Conservation (phyloP, 2,329 filamentous ascomycete genomes). For the Arthrobotrys sphaeroides region DNA sequence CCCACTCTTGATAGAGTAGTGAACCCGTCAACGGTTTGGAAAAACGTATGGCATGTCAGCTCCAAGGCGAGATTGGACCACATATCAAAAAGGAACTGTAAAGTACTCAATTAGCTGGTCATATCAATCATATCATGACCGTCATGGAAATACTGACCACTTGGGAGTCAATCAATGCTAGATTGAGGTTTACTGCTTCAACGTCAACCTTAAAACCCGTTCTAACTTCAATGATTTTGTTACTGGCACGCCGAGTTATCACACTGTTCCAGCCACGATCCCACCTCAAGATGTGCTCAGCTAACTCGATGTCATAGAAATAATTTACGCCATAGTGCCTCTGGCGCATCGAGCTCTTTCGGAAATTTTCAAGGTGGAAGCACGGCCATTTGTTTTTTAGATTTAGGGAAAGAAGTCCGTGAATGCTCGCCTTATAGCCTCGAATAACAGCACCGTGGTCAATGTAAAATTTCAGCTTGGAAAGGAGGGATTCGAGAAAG, state of each 20-base stretch:
- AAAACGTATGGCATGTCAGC: slow-evolving; percentile 71
- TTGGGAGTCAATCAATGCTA: slow-evolving; percentile 92
- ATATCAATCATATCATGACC: background rate
- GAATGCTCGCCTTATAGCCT: slow-evolving; percentile 86
- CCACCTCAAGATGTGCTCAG: slow-evolving; percentile 77
- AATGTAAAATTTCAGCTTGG: slow-evolving; percentile 80
- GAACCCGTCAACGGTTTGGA: slow-evolving; percentile 68
- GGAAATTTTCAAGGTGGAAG: slow-evolving; percentile 79
- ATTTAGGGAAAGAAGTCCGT: slow-evolving; percentile 84
- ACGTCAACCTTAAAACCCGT: slow-evolving; percentile 84
- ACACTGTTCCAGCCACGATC: slow-evolving; percentile 80
- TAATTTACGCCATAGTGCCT: slow-evolving; percentile 77
- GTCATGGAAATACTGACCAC: slow-evolving; percentile 68
- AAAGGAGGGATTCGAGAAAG: slow-evolving; percentile 76
- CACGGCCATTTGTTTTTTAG: slow-evolving; percentile 80
- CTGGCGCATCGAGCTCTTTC: slow-evolving; percentile 74
- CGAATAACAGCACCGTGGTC: slow-evolving; percentile 80
- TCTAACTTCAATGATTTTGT: slow-evolving; percentile 68
- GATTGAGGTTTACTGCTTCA: slow-evolving; percentile 84
- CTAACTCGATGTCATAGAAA: slow-evolving; percentile 83
- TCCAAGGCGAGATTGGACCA: slow-evolving; percentile 91
- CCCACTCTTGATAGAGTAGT: slow-evolving; percentile 78
- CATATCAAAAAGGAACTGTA: slow-evolving; percentile 79
- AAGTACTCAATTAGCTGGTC: background rate
- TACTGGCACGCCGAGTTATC: slow-evolving; percentile 73